A percentile compares a stretch with the other conserved stretches of the same genome.
Evolutionary conservation across 257 asterid species (phyloP).

Genomic region (Solanum chiquidenum): DNA sequence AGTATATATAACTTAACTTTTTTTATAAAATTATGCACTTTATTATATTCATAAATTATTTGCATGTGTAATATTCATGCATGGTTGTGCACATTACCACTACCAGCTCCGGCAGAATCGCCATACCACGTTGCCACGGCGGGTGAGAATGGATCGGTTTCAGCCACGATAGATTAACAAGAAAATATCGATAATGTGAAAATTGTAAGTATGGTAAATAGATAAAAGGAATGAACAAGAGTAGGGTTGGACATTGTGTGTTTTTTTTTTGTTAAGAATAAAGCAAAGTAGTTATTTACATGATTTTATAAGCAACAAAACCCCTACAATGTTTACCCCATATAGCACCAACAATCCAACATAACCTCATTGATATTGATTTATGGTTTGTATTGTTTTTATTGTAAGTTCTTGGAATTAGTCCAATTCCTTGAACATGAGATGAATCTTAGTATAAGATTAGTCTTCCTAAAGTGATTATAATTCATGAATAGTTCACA

Average conservation of each 20-base stretch:
- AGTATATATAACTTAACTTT: background rate
- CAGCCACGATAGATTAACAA: background rate
- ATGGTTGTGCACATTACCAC: background rate
- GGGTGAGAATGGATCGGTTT: background rate
- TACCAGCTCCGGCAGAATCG: background rate
- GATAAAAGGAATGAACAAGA: background rate
- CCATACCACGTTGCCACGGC: conserved; percentile 5
- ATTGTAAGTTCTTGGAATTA: background rate
- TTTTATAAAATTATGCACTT: background rate
- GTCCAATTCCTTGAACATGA: background rate
- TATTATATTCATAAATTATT: background rate
- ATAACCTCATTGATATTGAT: background rate
- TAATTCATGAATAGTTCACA: background rate
- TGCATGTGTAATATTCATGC: background rate
- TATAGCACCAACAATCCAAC: background rate
- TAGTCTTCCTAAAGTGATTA: background rate
- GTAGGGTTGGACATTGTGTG: background rate
- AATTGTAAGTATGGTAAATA: background rate
- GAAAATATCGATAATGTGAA: background rate
- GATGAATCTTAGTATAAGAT: background rate
- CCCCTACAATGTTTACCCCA: background rate
- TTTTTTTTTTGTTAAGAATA: background rate
- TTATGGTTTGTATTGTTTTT: background rate
- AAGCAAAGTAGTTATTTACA: background rate
- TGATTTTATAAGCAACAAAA: background rate